Evolutionary conservation across 2,329 filamentous ascomycete species (phyloP), one percentile per base, ranked within the genome.

Genomic region (Metarhizium album): DNA sequence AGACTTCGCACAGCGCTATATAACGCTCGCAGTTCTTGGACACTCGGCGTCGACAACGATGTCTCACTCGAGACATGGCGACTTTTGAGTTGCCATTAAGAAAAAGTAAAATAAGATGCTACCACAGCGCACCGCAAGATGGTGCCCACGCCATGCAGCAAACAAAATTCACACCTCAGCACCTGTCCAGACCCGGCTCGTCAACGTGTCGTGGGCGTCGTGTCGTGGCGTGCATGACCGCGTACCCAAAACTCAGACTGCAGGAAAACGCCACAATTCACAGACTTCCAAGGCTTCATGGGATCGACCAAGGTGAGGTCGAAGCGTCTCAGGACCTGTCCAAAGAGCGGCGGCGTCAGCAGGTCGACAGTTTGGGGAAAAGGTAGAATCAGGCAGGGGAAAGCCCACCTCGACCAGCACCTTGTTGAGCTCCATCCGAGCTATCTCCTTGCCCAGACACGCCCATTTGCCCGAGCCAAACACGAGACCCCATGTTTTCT

Each of bases 381-480:
- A 24, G n/a, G n/a, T n/a, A 0, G 16, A 14, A 11, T 0, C 11
- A 54, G 16, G 53, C 42, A 5, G 49, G n/a, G n/a, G n/a, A 48
- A 3, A 8, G 42, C 61, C 49, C 45, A 70, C 68, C 64, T 76
- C 71, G 20, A 72, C 68, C 31, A 70, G 61, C 2, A 66, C 47
- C 59, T 67, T 67, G 42, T 69, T 68, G 49, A 71, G 23, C 55
- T 72, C 68, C 56, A 73, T 65, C 8, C 64, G 47, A 1, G 70
- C 68, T 23, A 72, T 60, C 0, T 62, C 63, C 3, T 64, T 62
- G 1, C 70, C 70, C 13, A 71, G 53, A 42, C 70, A 73, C 42
- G 63, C 60, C 61, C 65, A 71, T 3, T 62, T 51, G 0, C 71
- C 70, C 23, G 67, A 64, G 2, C 68, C 63, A 49, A 72, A 72